Base-by-base conservation (phyloP, 495 filamentous ascomycete species). In the Oleoguttula mirabilis region DNA sequence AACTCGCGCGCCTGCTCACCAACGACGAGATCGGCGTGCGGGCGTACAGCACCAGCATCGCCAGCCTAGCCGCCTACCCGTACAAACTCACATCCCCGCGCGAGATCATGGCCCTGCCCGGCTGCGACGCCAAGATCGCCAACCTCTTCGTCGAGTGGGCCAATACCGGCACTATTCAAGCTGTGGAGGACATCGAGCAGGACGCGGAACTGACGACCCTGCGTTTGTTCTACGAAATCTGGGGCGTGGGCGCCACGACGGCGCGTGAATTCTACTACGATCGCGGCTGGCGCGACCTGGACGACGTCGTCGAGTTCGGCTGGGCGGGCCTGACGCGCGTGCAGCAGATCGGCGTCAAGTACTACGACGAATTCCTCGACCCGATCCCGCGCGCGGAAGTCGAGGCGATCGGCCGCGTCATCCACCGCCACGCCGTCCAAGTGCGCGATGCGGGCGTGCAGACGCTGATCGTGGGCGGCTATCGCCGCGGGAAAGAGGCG, bases 321-420 rank as follows among this genome's bases (percentile, higher is more conserved):
- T 98, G 92, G 92, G 53, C 67, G 27, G 61, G 50, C 0, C 67
- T 96, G 0, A 78, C 68, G 0, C 72, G 87, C 12, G 81, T 82
- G 1, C 88, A 93, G 58, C 87, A 96, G 56, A 93, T 98, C 34
- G 90, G 90, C 0, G 60, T 96, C n/a, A 96, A 96, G 56, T 95
- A 78, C 58, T 94, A 88, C 57, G 83, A 92, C 33, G 90, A 96
- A 40, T 81, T 98, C 32, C 67, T 72, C 24, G 57, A 66, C 16
- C 72, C 70, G 23, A 82, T 98, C 14, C 70, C 86, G 1, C 71
- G 88, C 1, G 33, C 40, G 0, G 88, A 98, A 54, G 78, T 85
- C 2, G 80, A 85, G 51, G 43, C 55, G 0, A 94, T 95, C 43
- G 74, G 69, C 0, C 44, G 52, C 3, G 65, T 67, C 7, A 67